Evolutionary conservation across 116 monocot species (phyloP).

Genomic region (Dioscorea cayenensis): DNA sequence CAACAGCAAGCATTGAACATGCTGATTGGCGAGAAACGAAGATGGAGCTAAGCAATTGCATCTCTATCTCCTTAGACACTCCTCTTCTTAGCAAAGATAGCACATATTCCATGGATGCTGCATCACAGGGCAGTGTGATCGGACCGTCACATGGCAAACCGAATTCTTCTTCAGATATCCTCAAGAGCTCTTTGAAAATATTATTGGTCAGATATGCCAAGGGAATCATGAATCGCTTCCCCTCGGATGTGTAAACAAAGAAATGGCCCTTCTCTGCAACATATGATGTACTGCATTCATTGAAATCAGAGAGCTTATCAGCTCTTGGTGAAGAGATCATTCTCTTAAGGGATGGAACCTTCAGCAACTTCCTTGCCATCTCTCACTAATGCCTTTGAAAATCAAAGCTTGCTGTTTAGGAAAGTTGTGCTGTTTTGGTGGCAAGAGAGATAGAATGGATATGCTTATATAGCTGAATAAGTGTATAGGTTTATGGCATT

Average conservation of each 20-base stretch:
- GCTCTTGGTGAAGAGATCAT: background rate
- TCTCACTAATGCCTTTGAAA: too few relatives aligned
- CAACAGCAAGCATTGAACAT: background rate
- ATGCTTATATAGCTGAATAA: background rate
- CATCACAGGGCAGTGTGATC: slow-evolving; percentile 30
- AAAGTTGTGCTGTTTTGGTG: background rate
- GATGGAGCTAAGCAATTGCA: slow-evolving; percentile 2
- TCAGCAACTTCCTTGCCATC: slow-evolving; percentile 16
- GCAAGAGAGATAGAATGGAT: background rate
- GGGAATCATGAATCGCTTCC: slow-evolving; percentile 17
- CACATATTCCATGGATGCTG: slow-evolving; percentile 14
- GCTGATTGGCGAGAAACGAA: background rate
- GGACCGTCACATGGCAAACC: slow-evolving; percentile 30
- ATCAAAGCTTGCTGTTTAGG: background rate
- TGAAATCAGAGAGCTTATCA: background rate
- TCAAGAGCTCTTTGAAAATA: slow-evolving; percentile 22
- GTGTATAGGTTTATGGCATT: background rate
- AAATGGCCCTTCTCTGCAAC: slow-evolving; percentile 13
- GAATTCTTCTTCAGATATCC: slow-evolving; percentile 42
- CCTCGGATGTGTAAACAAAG: slow-evolving; percentile 4
- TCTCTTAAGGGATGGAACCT: slow-evolving; percentile 5
- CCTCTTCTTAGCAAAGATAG: too few relatives aligned
- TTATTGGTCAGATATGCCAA: background rate
- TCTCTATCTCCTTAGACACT: slow-evolving; percentile 2
- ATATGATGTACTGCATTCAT: background rate